Evolutionary conservation across 2,329 filamentous ascomycete genomes (phyloP).

Genomic region (Talaromyces sp.): DNA sequence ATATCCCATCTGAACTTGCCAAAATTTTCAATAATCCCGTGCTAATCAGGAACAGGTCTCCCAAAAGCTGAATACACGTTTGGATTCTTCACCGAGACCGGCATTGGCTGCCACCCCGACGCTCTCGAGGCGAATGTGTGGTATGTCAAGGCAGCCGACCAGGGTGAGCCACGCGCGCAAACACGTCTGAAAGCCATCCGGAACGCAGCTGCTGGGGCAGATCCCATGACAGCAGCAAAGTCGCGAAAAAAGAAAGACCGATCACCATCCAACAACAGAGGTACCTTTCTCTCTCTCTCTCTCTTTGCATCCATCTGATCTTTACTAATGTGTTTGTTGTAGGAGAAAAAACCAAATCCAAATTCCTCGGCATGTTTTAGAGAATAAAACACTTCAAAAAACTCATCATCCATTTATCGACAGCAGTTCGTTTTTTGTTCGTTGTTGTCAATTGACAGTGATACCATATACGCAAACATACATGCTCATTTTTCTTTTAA

Average conservation of each 20-base stretch:
- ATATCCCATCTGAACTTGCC: conserved; percentile 30
- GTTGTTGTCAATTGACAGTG: not conserved
- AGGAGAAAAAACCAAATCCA: conserved; percentile 14
- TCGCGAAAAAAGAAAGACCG: conserved; percentile 13
- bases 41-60: conserved; percentile 29
- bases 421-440: not conserved
- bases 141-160: conserved; percentile 94
- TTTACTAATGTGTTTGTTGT: not conserved
- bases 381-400: not conserved
- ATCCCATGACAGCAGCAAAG: conserved; percentile 24
- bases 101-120: conserved; percentile 89
- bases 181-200: conserved; percentile 82
- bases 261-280: conserved; percentile 8
- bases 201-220: conserved; percentile 64
- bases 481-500: not conserved
- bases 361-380: conserved; percentile 22
- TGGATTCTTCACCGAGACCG: conserved; percentile 98
- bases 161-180: conserved; percentile 84
- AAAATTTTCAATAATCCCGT: not conserved
- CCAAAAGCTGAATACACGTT: conserved; percentile 83
- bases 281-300: not conserved
- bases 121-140: conserved; percentile 96
- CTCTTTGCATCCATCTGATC: not conserved
- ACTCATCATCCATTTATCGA: not conserved
- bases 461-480: not conserved